Evolutionary conservation across 2,329 filamentous ascomycete genomes (phyloP).

Genomic region (Chrysoporthe deuterocubensis): DNA sequence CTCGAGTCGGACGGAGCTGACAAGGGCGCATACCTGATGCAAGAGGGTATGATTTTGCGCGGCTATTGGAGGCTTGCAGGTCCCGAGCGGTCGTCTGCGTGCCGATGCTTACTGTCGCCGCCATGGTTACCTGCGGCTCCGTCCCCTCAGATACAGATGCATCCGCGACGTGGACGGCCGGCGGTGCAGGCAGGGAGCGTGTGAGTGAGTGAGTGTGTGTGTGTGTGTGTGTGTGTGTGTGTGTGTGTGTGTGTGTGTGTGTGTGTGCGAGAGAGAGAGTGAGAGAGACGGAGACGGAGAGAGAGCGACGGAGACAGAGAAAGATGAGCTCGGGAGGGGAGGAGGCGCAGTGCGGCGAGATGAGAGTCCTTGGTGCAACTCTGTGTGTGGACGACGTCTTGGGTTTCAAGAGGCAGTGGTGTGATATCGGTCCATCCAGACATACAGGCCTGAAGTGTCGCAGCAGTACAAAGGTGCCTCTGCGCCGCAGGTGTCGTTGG

Average conservation of each 20-base stretch:
- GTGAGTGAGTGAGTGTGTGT: too few relatives aligned
- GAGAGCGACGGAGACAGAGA: too few relatives aligned
- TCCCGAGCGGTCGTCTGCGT: slow-evolving; percentile 28
- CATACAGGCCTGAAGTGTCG: neutral
- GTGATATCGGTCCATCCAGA: slow-evolving; percentile 6
- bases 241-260: too few relatives aligned
- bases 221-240: too few relatives aligned
- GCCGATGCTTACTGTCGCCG: slow-evolving; percentile 25
- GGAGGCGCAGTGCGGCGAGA: neutral
- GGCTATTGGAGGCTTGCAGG: slow-evolving; percentile 16
- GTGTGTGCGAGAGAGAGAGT: too few relatives aligned
- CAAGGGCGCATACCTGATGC: slow-evolving; percentile 25
- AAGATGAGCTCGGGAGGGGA: neutral
- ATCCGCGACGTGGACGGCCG: neutral
- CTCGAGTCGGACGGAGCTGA: neutral
- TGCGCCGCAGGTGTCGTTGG: neutral
- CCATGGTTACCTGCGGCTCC: slow-evolving; percentile 16
- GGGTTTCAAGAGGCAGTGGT: slow-evolving; percentile 8
- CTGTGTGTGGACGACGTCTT: neutral
- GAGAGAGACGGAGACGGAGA: too few relatives aligned
- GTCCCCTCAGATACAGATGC: neutral
- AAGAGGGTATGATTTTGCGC: neutral
- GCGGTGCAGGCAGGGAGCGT: neutral
- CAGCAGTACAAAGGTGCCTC: neutral
- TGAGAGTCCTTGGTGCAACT: neutral